Evolutionary conservation across 176 grass and related monocot species (phyloP), one percentile per base, ranked within the genome.

Genomic region (Typha latifolia): DNA sequence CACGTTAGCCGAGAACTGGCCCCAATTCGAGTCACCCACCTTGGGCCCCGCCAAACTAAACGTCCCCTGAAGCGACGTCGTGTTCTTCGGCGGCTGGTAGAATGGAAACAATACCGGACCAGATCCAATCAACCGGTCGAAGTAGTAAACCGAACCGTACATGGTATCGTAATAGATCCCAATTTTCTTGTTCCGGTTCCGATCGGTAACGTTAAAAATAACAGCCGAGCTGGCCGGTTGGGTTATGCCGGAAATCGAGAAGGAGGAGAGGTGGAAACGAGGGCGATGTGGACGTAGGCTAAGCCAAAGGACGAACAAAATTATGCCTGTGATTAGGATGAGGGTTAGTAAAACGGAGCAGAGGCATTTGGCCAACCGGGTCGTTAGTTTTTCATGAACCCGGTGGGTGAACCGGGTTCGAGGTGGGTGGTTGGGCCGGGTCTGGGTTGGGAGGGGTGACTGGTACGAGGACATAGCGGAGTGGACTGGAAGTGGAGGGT

Each of bases 231-330:
- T 80, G 16, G 80, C 47, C 64, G 82, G 81, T 8, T 72, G 32
- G 63, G 68, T 74, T 61, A 82, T 15, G 48, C 32, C 78, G 1
- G 80, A 66, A 9, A 75, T 75, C 51, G 80, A 63, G 73, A 96
- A 91, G 29, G 84, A 72, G n/a, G 4, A 0, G 29, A 92, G 80
- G 62, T 52, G 49, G 75, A 96, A 92, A 34, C 16, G 70, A 14
- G 93, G 93, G 2, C 75, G 77, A 72, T 96, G 93, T 20, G 93
- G 93, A 0, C 93, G 82, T 57, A 96, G 85, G 85, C 88, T 96
- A 51, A 96, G 83, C 93, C 93, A 96, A 47, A 84, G 82, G 62
- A 92, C 47, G 84, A 96, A 92, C 18, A 96, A 0, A 66, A 96
- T 82, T 50, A 91, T 15, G 59, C 80, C 88, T 49, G 48, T 59